These are phyloP conservation scores for Cymodocea nodosa DNA, from an alignment of 116 monocot species.

Conservation along the genomic window DNA sequence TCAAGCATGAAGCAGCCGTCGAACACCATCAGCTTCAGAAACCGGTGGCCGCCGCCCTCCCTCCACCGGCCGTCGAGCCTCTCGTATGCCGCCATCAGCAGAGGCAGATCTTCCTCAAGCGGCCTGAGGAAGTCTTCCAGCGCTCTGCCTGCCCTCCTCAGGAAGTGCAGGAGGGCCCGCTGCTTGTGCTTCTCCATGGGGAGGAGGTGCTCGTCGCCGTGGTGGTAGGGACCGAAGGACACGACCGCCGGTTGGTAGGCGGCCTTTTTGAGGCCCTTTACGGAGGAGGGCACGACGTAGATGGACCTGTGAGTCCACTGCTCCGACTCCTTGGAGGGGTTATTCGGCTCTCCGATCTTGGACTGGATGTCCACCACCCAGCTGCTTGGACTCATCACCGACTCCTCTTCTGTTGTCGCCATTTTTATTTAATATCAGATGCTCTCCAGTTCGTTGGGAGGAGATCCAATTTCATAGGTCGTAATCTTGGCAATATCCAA, in stretches of 20 bases:
- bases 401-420: not conserved
- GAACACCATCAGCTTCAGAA: slow-evolving; percentile 43
- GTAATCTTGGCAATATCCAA: no score
- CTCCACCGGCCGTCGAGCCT: slow-evolving; percentile 14
- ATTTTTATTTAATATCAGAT: no score
- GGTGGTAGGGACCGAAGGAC: slow-evolving; percentile 87
- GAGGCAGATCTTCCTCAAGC: slow-evolving; percentile 4
- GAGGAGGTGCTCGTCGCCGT: slow-evolving; percentile 21
- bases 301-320: slow-evolving; percentile 50
- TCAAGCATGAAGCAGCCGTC: slow-evolving; percentile 89
- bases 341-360: slow-evolving; percentile 9
- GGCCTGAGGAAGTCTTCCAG: slow-evolving; percentile 9
- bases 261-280: slow-evolving; percentile 44
- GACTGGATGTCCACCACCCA: slow-evolving; percentile 46
- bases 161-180: slow-evolving; percentile 39
- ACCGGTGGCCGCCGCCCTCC: slow-evolving; percentile 4
- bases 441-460: no score
- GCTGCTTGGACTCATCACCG: not conserved
- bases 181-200: slow-evolving; percentile 74
- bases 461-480: no score
- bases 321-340: slow-evolving; percentile 18
- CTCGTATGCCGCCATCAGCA: slow-evolving; percentile 16
- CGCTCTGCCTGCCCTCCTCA: slow-evolving; percentile 1
- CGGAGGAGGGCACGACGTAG: slow-evolving; percentile 51
- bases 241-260: slow-evolving; percentile 52